Evolutionary conservation across 768 basidiomycete genomes (phyloP).

Genomic region (Lactarius hatsudake): DNA sequence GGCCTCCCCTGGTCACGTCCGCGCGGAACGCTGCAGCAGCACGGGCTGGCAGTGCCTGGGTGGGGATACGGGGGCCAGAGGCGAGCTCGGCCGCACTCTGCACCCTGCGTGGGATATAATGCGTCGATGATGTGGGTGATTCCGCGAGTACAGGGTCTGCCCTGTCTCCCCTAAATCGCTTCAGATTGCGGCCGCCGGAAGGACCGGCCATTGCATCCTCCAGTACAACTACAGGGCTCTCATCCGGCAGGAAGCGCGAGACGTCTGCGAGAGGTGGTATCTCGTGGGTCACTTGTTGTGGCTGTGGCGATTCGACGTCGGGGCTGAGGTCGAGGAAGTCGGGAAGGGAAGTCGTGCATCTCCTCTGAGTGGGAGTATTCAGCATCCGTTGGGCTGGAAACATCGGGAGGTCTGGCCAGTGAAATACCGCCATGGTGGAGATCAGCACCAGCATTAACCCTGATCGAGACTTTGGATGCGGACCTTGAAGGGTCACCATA

Average conservation of each 20-base stretch:
- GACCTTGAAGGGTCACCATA: background rate
- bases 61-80: background rate
- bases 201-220: slow-evolving; percentile 3
- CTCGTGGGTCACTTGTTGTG: background rate
- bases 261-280: background rate
- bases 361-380: slow-evolving; percentile 6
- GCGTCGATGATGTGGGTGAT: background rate
- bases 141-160: slow-evolving; percentile 3
- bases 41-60: background rate
- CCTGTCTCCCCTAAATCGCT: background rate
- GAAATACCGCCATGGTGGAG: background rate
- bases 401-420: background rate
- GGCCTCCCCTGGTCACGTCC: background rate
- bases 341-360: slow-evolving; percentile 19
- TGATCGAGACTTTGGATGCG: background rate
- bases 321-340: slow-evolving; percentile 26
- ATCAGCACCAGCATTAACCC: background rate
- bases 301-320: slow-evolving; percentile 4
- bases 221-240: background rate
- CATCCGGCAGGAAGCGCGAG: background rate
- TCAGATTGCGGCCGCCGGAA: background rate
- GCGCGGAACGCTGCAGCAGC: background rate
- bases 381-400: background rate
- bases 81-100: slow-evolving; percentile 19
- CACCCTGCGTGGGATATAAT: slow-evolving; percentile 13